Evolutionary conservation across 2,329 filamentous ascomycete genomes (phyloP).

Genomic region (Fusarium keratoplasticum): DNA sequence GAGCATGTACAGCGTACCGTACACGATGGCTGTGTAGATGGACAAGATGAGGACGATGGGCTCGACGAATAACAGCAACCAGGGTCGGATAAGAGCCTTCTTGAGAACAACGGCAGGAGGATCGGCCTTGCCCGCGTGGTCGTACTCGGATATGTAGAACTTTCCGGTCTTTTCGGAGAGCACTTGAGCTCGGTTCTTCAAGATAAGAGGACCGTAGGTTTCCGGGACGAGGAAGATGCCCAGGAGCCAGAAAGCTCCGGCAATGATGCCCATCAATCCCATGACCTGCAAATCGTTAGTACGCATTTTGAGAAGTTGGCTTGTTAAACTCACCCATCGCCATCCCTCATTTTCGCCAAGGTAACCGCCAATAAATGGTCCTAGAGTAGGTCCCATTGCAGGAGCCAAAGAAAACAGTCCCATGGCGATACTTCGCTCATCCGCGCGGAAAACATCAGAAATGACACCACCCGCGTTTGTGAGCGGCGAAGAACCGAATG

Average conservation of each 20-base stretch:
- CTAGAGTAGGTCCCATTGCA: conserved; percentile 69
- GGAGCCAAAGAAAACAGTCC: conserved; percentile 71
- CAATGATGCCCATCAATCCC: conserved; percentile 71
- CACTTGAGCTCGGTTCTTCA: conserved; percentile 62
- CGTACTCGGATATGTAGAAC: conserved; percentile 63
- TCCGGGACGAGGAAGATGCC: conserved; percentile 65
- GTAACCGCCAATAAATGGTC: conserved; percentile 73
- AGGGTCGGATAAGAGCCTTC: conserved; percentile 69
- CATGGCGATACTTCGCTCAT: conserved; percentile 68
- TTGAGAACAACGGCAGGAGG: conserved; percentile 61
- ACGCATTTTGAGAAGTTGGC: neutral
- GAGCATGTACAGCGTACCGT: conserved; percentile 65
- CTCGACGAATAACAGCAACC: conserved; percentile 72
- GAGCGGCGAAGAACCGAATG: conserved; percentile 71
- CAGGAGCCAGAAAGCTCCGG: conserved; percentile 67
- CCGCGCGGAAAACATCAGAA: conserved; percentile 70
- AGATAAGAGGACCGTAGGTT: conserved; percentile 68
- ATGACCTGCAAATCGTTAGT: conserved; percentile 56
- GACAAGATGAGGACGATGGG: conserved; percentile 74
- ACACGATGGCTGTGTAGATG: conserved; percentile 71
- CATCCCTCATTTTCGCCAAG: conserved; percentile 69
- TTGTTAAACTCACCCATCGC: conserved; percentile 59
- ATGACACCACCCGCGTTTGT: conserved; percentile 73
- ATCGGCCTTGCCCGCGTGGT: conserved; percentile 56
- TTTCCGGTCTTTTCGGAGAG: conserved; percentile 65